Evolutionary conservation across 345 rosid genomes (phyloP), one percentile per base, ranked within the genome.

Genomic region (Aurinia saxatilis): DNA sequence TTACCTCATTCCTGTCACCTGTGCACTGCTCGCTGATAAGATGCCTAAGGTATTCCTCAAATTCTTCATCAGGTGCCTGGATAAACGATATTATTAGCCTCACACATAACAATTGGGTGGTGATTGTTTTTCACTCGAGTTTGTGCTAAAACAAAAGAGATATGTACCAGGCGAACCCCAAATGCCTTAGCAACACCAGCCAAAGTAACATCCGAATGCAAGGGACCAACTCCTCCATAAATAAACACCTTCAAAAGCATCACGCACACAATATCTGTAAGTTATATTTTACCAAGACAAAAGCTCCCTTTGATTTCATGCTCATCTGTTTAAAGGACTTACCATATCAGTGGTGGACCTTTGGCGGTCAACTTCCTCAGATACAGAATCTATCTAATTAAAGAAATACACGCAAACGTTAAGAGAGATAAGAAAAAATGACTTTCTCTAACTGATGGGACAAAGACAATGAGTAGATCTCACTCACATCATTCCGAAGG

Each of bases 11-110:
- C 54, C 95, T 78, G 65, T 90, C 87, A 27, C 99, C 93, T 12
- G 82, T 84, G 78, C 85, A 85, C 33, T 89, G 95, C 29, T 87
- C 80, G 50, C 91, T 80, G 36, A 84, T 75, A 70, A 84, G 82
- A 70, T 84, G 90, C 79, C 90, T 75, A 10, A 90, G 95, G 58
- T 84, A 80, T 72, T 93, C 97, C 79, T 93, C 99, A 79, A 87
- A 93, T 70, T 93, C 97, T 84, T 93, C 97, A 77, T 93, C 97
- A 41, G 97, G 99, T 66, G 97, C 99, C 99, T 93, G 55, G 70
- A 65, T 61, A 37, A 56, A 52, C 1, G 10, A 50, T 27, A 31
- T 41, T 15, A 60, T 51, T 19, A 52, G 49, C 14, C 21, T 17
- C 61, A 23, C 42, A 36, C 29, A 12, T 27, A 8, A 34, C 37